A percentile compares a stretch with the other conserved stretches of the same genome.
Conservation (phyloP, 179 eudicot species). For the Silene noctiflora region DNA sequence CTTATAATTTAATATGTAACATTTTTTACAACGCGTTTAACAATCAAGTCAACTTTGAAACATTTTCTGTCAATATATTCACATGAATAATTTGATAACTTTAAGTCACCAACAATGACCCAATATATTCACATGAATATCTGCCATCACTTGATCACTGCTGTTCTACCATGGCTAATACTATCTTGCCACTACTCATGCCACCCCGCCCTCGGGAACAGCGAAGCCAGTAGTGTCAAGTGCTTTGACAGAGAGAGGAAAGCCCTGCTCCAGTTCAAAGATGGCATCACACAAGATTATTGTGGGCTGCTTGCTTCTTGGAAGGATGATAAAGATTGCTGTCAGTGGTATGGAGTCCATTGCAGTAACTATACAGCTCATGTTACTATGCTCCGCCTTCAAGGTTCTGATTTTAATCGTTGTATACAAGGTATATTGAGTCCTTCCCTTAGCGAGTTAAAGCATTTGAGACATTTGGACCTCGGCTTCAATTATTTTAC, state of each 20-base stretch:
- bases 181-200: not conserved
- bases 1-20: too few species aligned
- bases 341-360: constrained; percentile 22
- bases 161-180: not conserved
- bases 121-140: not conserved
- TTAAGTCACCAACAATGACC: not conserved
- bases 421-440: constrained; percentile 28
- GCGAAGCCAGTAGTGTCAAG: not conserved
- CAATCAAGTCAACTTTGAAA: too few species aligned
- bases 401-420: not conserved
- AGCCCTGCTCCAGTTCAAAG: constrained; percentile 21
- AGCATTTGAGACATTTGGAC: constrained; percentile 25
- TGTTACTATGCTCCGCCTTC: constrained; percentile 17
- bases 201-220: not conserved
- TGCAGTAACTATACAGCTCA: constrained; percentile 21
- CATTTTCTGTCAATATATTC: too few species aligned
- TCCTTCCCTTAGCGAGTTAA: constrained; percentile 22
- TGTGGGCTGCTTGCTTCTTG: constrained; percentile 26
- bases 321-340: constrained; percentile 19
- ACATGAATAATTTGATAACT: too few species aligned
- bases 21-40: too few species aligned
- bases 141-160: not conserved
- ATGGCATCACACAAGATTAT: constrained; percentile 4
- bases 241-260: constrained; percentile 19
- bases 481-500: constrained; percentile 8